Evolutionary conservation across 805 yeast species (phyloP), one percentile per base, ranked within the genome.

Genomic region (Saccharomycopsis fibuligera): DNA sequence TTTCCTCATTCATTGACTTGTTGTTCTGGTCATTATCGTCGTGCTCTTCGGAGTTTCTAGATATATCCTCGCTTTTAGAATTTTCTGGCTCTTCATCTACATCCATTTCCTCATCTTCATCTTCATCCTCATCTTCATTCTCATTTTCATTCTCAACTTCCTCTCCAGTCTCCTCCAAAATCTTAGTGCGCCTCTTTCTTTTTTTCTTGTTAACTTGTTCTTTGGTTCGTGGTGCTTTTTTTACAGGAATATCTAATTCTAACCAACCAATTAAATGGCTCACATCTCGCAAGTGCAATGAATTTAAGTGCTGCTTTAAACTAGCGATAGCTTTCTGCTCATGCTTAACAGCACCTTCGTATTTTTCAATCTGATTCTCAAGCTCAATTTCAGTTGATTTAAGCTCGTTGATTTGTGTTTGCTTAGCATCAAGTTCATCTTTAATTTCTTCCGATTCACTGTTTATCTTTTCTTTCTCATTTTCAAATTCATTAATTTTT

Each of bases 371-470:
- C 57, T 76, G 77, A 57, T 79, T 81, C 25, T 73, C 75, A 24
- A 83, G 64, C 58, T 85, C 91, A 42, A 85, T 73, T 60, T 85
- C 89, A 16, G 70, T 68, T 5, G 86, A 78, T 58, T 78, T 74
- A 56, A 81, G 72, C 30, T 74, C 74, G 53, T 81, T 79, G 46
- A 81, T 71, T 45, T 72, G 65, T 5, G 66, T 65, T 50, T 63
- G 63, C 50, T 69, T 68, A 5, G 60, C 68, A 30, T 68, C 72
- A 22, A 67, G 62, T 48, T 58, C 68, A 53, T 63, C 74, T 59
- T 66, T 76, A 54, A 63, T 60, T 35, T 42, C 58, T 42, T 76
- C 79, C 3, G 73, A 55, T 40, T 68, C 65, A 10, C 69, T 67
- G 5, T 64, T 66, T 2, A 68, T 57, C 1, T 68, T 74, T 9